phyloP scores from a whole-genome alignment of 768 basidiomycete species.

The Hygrophorus russula region DNA sequence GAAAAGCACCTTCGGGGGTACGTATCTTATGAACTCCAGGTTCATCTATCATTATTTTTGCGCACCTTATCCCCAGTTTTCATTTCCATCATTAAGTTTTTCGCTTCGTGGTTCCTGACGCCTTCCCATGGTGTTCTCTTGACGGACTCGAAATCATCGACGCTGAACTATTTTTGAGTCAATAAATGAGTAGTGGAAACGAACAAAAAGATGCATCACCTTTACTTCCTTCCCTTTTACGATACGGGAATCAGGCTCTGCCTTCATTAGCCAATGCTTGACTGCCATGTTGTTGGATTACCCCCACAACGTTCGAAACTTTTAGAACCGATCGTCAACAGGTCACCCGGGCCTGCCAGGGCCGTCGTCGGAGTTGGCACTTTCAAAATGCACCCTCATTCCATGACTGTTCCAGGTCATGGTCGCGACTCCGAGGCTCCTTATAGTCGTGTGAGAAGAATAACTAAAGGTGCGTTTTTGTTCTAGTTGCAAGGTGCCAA shows the following conservation, averaged over 20 bases:
- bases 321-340: background rate
- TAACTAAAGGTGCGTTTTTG: no score
- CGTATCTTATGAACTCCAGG: background rate
- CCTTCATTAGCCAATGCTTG: constrained; percentile 70
- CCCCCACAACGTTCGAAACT: background rate
- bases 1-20: constrained; percentile 50
- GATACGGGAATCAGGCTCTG: constrained; percentile 74
- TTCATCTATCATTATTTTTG: background rate
- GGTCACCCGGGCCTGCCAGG: no score
- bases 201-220: constrained; percentile 21
- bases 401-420: no score
- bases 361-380: background rate
- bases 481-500: no score
- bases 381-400: no score
- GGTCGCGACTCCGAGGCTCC: no score
- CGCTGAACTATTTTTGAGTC: constrained; percentile 50
- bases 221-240: constrained; percentile 86
- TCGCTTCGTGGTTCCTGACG: constrained; percentile 76
- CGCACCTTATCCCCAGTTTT: constrained; percentile 58
- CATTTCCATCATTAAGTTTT: constrained; percentile 81
- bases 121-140: constrained; percentile 77
- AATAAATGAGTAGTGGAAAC: background rate
- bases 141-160: constrained; percentile 72
- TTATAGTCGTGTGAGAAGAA: no score
- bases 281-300: constrained; percentile 4